A percentile compares a stretch with the other conserved stretches of the same genome.
Evolutionary conservation across 306 rosid genomes (phyloP).

Genomic region (Morella rubra): DNA sequence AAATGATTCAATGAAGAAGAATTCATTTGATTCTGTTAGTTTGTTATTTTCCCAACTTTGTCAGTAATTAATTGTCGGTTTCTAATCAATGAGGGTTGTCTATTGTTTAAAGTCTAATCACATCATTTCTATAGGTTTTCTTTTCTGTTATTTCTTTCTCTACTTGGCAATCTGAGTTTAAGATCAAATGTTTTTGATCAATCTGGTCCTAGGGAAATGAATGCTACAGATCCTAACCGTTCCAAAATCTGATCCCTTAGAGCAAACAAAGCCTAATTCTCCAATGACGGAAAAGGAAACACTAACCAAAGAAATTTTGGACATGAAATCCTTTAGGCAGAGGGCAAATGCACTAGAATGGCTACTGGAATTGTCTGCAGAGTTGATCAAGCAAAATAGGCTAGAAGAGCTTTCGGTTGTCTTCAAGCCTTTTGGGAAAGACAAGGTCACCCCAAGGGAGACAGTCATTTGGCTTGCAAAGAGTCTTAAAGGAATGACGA

Average conservation of each 20-base stretch:
- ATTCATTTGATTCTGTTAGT: no score
- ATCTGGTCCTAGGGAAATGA: conserved; percentile 46
- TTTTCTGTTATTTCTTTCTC: no score
- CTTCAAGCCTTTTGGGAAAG: conserved; percentile 92
- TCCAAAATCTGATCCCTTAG: conserved; percentile 51
- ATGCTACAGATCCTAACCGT: conserved; percentile 32
- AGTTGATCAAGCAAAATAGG: conserved; percentile 78
- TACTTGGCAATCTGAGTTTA: no score
- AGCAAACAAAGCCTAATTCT: conserved; percentile 39
- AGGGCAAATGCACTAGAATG: conserved; percentile 99
- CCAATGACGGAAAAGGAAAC: conserved; percentile 44
- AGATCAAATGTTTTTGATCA: conserved; percentile 47
- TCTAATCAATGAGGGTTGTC: no score
- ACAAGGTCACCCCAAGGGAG: conserved; percentile 95
- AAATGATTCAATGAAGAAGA: no score
- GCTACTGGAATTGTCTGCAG: conserved; percentile 92
- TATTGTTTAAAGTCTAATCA: no score
- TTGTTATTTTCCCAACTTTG: no score
- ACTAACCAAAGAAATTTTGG: conserved; percentile 54
- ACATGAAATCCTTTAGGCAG: conserved; percentile 87
- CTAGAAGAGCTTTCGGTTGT: conserved; percentile 92
- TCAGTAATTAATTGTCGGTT: no score
- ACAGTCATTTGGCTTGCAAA: conserved; percentile 98
- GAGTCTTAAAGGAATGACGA: conserved; percentile 97
- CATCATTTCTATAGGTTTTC: no score